These are phyloP conservation scores for Fraxinus paxiana DNA, from an alignment of 305 asterid genomes.

Conservation along the genomic window DNA sequence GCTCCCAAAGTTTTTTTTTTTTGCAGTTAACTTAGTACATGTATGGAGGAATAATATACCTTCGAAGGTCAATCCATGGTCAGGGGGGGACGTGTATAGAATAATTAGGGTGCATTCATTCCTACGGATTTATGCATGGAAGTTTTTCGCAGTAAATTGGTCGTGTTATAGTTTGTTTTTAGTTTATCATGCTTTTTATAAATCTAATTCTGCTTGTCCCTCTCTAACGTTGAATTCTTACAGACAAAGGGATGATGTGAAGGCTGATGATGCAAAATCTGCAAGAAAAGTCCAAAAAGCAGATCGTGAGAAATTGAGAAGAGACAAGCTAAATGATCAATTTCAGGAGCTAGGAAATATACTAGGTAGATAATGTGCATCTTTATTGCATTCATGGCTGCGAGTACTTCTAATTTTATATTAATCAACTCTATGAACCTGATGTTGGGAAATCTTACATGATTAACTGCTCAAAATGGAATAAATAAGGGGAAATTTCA, in stretches of 20 bases:
- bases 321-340: slow-evolving; percentile 93
- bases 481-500: background rate
- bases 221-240: background rate
- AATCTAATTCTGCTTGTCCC: background rate
- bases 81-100: background rate
- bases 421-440: background rate
- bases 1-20: background rate
- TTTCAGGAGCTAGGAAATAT: slow-evolving; percentile 76
- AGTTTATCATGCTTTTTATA: background rate
- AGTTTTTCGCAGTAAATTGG: background rate
- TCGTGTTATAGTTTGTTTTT: background rate
- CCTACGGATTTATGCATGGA: background rate
- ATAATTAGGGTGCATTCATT: background rate
- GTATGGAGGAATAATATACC: background rate
- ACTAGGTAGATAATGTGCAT: slow-evolving; percentile 49
- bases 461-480: background rate
- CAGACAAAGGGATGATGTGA: background rate
- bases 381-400: background rate
- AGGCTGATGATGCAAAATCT: slow-evolving; percentile 13
- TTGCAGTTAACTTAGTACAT: background rate
- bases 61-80: background rate
- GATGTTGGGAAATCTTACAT: background rate
- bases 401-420: background rate
- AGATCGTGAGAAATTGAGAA: slow-evolving; percentile 89
- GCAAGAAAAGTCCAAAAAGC: slow-evolving; percentile 91